phyloP scores from a whole-genome alignment of 2,329 filamentous ascomycete species.

The Sporothrix pallida region DNA sequence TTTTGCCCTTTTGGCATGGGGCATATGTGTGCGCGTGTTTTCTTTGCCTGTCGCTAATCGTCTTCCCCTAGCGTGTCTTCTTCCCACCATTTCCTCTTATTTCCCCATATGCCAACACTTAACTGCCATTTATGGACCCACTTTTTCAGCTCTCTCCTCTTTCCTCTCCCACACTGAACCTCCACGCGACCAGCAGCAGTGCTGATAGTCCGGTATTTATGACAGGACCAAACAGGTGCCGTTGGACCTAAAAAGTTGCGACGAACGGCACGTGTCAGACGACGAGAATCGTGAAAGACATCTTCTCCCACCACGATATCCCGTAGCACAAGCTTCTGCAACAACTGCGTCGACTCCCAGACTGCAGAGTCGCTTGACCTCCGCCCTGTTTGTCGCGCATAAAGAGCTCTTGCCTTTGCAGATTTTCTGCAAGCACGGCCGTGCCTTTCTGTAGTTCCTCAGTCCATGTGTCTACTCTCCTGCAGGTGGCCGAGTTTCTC shows the following conservation, averaged over 20 bases:
- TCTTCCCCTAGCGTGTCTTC: not conserved
- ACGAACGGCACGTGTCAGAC: not conserved
- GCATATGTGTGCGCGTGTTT: not conserved
- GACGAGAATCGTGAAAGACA: not conserved
- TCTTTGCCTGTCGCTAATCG: slow-evolving; percentile 16
- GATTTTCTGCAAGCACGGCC: not conserved
- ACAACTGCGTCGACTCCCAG: not conserved
- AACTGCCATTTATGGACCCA: not conserved
- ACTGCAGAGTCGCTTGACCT: not conserved
- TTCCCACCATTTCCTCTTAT: not conserved
- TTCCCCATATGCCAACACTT: not conserved
- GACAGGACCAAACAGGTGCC: not conserved
- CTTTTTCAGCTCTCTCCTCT: not conserved
- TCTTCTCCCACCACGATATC: not conserved
- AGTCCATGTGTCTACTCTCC: not conserved
- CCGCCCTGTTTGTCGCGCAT: not conserved
- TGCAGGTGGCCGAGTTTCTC: slow-evolving; percentile 17
- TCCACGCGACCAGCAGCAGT: too few species aligned
- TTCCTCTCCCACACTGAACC: not conserved
- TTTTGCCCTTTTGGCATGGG: not conserved
- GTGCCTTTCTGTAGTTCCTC: not conserved
- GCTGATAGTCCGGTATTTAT: too few species aligned
- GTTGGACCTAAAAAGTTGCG: slow-evolving; percentile 1
- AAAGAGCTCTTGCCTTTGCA: not conserved
- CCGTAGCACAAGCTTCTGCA: not conserved